A percentile compares a stretch with the other conserved stretches of the same genome.
Evolutionary conservation across 306 rosid genomes (phyloP).

Genomic region (Quercus agrifolia): DNA sequence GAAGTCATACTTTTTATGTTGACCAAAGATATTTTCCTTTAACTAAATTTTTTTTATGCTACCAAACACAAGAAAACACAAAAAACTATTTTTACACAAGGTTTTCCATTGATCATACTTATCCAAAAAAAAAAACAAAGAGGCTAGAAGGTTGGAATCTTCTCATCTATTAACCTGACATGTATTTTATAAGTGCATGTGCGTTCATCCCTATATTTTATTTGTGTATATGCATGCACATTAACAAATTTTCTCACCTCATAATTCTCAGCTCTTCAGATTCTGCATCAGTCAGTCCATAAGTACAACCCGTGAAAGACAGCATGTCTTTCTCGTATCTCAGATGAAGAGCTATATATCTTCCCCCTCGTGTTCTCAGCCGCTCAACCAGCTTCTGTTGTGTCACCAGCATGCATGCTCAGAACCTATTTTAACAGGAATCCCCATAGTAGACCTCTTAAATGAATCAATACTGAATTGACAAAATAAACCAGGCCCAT

Average conservation of each 20-base stretch:
- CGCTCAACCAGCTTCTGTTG: constrained; percentile 98
- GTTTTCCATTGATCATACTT: no score
- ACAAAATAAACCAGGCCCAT: constrained; percentile 32
- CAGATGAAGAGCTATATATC: constrained; percentile 91
- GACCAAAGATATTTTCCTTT: no score
- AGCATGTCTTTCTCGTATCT: constrained; percentile 97
- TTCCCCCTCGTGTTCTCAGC: constrained; percentile 69
- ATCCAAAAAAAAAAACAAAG: not conserved
- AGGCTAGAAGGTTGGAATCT: not conserved
- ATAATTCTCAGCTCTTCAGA: constrained; percentile 84
- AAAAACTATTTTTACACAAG: no score
- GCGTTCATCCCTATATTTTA: not conserved
- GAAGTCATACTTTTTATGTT: no score
- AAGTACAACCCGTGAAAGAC: constrained; percentile 86
- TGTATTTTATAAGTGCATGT: not conserved
- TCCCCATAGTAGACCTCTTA: constrained; percentile 90
- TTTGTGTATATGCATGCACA: not conserved
- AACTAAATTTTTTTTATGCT: no score
- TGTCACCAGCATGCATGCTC: constrained; percentile 92
- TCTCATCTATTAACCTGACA: not conserved
- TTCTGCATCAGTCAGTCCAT: constrained; percentile 73
- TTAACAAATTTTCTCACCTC: constrained; percentile 50
- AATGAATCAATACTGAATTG: constrained; percentile 52
- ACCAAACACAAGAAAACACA: no score
- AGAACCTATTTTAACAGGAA: constrained; percentile 92